These are phyloP conservation scores for Carex myosuroides DNA, from an alignment of 176 grass and related monocot genomes.

Conservation along the genomic window DNA sequence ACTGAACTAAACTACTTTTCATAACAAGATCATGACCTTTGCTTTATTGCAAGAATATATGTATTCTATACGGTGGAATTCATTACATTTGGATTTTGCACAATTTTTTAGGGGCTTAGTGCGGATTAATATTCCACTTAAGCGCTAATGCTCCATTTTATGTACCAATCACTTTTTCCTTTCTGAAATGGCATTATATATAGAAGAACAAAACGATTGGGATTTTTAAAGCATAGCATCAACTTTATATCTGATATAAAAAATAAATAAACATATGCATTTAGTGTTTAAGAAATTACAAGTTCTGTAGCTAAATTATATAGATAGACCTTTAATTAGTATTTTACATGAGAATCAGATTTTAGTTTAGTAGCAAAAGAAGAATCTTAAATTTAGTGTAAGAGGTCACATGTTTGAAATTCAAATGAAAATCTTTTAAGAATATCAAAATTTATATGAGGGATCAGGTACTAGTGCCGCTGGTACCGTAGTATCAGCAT, in stretches of 20 bases:
- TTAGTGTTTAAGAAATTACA: too few species aligned
- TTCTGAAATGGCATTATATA: background rate
- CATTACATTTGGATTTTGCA: slow-evolving; percentile 11
- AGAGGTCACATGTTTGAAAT: too few species aligned
- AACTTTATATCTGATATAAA: background rate
- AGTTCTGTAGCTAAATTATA: too few species aligned
- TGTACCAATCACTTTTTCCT: background rate
- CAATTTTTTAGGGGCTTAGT: background rate
- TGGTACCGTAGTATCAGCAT: too few species aligned
- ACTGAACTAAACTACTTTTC: background rate
- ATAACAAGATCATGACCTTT: background rate
- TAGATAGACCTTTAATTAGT: too few species aligned
- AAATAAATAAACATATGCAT: too few species aligned
- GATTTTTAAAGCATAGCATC: background rate
- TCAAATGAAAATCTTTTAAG: too few species aligned
- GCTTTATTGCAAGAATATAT: slow-evolving; percentile 11
- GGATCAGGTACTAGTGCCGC: too few species aligned
- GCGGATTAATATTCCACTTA: slow-evolving; percentile 20
- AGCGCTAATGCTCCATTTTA: slow-evolving; percentile 3
- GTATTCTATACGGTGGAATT: slow-evolving; percentile 4
- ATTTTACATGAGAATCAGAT: too few species aligned
- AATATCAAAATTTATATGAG: too few species aligned
- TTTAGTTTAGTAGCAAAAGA: too few species aligned
- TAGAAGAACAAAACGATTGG: background rate
- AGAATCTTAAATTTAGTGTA: too few species aligned